Evolutionary conservation across 1,139 yeast genomes (phyloP).

Genomic region (Hansenula lynferdii): DNA sequence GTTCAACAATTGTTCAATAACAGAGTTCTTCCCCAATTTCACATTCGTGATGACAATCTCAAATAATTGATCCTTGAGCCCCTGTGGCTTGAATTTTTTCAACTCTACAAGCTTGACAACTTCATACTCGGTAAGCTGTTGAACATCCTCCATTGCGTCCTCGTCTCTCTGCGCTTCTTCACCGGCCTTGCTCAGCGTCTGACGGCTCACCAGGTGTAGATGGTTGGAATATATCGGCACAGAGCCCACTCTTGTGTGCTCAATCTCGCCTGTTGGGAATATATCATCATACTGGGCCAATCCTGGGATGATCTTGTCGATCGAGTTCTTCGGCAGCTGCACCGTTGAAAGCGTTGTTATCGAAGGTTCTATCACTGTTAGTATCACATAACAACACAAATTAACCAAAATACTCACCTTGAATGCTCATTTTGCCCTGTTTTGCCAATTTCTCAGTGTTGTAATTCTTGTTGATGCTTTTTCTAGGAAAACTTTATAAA

Average conservation of each 20-base stretch:
- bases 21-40: slow-evolving; percentile 19
- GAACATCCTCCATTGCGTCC: not conserved
- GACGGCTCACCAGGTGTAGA: not conserved
- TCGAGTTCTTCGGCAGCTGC: too few relatives aligned
- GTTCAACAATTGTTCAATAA: slow-evolving; percentile 18
- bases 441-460: too few relatives aligned
- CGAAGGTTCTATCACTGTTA: too few relatives aligned
- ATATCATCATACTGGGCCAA: too few relatives aligned
- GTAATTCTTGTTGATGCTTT: too few relatives aligned
- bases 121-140: slow-evolving; percentile 7
- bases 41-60: slow-evolving; percentile 28
- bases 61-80: slow-evolving; percentile 34
- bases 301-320: not conserved
- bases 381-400: too few relatives aligned
- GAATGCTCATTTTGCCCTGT: too few relatives aligned
- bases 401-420: too few relatives aligned
- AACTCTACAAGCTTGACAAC: slow-evolving; percentile 24
- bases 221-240: not conserved
- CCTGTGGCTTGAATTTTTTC: slow-evolving; percentile 28
- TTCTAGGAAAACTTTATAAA: too few relatives aligned
- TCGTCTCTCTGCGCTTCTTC: slow-evolving; percentile 2
- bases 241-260: not conserved
- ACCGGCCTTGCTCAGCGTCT: not conserved
- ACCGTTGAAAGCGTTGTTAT: too few relatives aligned
- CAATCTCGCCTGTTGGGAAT: too few relatives aligned